phyloP scores from a whole-genome alignment of 2,329 filamentous ascomycete species.

The Colletotrichum navitas region DNA sequence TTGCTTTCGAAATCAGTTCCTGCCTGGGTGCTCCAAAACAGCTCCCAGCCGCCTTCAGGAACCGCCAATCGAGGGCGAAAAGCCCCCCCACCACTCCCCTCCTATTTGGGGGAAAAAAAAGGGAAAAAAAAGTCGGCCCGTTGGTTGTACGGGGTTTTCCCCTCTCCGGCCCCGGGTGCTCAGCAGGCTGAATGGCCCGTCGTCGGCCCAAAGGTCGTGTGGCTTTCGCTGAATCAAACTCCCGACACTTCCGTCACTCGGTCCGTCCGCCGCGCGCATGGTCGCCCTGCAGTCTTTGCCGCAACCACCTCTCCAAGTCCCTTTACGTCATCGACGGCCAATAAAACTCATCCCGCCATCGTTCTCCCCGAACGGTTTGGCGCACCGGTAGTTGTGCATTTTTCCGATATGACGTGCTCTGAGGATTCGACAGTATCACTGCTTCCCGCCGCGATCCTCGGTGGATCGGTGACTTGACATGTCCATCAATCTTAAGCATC shows the following conservation, averaged over 20 bases:
- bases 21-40: conserved; percentile 5
- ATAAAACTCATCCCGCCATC: not conserved
- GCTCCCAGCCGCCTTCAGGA: conserved; percentile 2
- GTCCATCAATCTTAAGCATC: conserved; percentile 35
- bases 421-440: not conserved
- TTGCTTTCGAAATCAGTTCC: conserved; percentile 23
- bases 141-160: not conserved
- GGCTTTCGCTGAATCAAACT: conserved; percentile 30
- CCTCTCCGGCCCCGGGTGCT: conserved; percentile 14
- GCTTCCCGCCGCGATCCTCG: not conserved
- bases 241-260: conserved; percentile 39
- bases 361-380: not conserved
- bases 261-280: conserved; percentile 16
- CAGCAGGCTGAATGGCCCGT: conserved; percentile 16
- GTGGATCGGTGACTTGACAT: conserved; percentile 14
- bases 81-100: not conserved
- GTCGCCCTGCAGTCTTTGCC: conserved; percentile 17
- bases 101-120: too few relatives aligned
- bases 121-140: not conserved
- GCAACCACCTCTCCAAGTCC: not conserved
- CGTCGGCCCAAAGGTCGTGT: conserved; percentile 9
- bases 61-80: conserved; percentile 20
- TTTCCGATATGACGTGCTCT: not conserved
- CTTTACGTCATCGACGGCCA: conserved; percentile 4
- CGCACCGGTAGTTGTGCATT: too few relatives aligned